Evolutionary conservation across 352 stramenopile species (phyloP).

Genomic region (Pythium phragmitis): DNA sequence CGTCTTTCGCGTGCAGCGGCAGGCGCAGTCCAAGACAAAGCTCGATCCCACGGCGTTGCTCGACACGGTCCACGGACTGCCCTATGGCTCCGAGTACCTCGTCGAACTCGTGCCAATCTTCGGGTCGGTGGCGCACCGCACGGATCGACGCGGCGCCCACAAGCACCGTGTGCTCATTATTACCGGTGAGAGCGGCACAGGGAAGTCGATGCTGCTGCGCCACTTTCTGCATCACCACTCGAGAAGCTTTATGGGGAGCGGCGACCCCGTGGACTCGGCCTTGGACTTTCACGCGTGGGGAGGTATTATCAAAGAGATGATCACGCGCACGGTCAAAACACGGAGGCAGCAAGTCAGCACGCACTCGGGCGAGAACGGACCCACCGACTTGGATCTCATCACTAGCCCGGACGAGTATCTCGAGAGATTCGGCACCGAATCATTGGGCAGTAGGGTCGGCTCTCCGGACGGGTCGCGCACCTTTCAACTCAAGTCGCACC

Average conservation of each 20-base stretch:
- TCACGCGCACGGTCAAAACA: conserved; percentile 35
- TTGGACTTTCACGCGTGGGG: conserved; percentile 62
- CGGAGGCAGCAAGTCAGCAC: conserved; percentile 7
- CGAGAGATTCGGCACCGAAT: background rate
- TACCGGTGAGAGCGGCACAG: conserved; percentile 55
- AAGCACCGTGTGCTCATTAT: conserved; percentile 51
- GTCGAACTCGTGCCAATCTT: conserved; percentile 50
- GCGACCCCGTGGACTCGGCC: conserved; percentile 56
- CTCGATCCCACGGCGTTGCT: conserved; percentile 35
- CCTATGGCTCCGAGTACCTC: conserved; percentile 53
- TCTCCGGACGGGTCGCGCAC: conserved; percentile 15
- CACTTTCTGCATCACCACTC: conserved; percentile 53
- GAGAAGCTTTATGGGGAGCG: conserved; percentile 52
- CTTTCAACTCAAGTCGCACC: conserved; percentile 11
- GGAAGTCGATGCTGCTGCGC: conserved; percentile 66
- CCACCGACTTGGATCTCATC: background rate
- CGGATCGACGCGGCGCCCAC: conserved; percentile 1
- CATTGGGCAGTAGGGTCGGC: background rate
- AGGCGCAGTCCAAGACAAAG: conserved; percentile 33
- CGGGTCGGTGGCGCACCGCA: conserved; percentile 27
- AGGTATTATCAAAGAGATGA: conserved; percentile 45
- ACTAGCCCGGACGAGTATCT: conserved; percentile 7
- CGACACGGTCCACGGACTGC: conserved; percentile 33
- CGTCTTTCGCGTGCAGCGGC: conserved; percentile 47
- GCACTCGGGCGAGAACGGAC: conserved; percentile 4